Evolutionary conservation across 2,329 filamentous ascomycete species (phyloP).

Genomic region (Alternaria sp.): DNA sequence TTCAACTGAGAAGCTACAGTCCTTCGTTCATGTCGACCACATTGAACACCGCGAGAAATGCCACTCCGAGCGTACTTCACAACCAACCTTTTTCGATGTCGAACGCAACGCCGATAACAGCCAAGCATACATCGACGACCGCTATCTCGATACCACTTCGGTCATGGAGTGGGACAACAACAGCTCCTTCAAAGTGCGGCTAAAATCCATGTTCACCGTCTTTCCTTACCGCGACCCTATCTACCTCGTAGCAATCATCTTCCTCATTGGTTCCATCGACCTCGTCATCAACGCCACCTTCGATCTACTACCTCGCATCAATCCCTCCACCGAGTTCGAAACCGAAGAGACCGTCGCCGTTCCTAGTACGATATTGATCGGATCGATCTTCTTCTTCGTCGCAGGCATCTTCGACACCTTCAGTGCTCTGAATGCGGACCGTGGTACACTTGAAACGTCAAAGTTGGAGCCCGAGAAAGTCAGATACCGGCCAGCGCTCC

Average conservation of each 20-base stretch:
- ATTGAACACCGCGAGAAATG: constrained; percentile 30
- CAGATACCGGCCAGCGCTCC: constrained; percentile 29
- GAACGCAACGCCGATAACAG: background rate
- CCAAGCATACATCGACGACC: background rate
- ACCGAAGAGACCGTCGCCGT: constrained; percentile 26
- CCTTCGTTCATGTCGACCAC: constrained; percentile 28
- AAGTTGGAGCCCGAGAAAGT: constrained; percentile 13
- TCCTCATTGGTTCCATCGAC: constrained; percentile 30
- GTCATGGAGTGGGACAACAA: constrained; percentile 2
- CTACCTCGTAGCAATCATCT: constrained; percentile 36
- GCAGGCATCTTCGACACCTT: constrained; percentile 37
- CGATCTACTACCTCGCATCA: constrained; percentile 26
- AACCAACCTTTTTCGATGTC: constrained; percentile 4
- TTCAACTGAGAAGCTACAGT: constrained; percentile 21
- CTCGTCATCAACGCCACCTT: constrained; percentile 37
- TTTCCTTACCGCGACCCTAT: constrained; percentile 38
- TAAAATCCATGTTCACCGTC: constrained; percentile 25
- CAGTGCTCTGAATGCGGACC: constrained; percentile 31
- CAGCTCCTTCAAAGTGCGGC: background rate
- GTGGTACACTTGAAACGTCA: constrained; percentile 18
- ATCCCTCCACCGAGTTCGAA: constrained; percentile 16
- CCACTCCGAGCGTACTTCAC: constrained; percentile 19
- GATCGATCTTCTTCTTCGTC: constrained; percentile 34
- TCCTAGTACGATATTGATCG: constrained; percentile 31
- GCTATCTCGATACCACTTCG: background rate